Base-by-base conservation (phyloP, 352 stramenopile genomes). In the Phytophthora syringae region DNA sequence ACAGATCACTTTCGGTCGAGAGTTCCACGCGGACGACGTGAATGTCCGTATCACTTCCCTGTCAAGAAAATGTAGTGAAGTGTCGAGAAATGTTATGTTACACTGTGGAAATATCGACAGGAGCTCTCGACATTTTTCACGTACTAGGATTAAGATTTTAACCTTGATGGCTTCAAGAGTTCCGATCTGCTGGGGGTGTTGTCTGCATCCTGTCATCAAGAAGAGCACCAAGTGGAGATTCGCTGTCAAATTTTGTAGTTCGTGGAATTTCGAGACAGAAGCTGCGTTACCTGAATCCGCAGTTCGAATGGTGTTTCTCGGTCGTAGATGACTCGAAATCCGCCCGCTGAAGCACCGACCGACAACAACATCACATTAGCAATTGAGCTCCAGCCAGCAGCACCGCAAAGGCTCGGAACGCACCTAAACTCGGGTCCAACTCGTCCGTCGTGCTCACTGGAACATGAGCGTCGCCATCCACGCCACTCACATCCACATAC, bases 111-210 rank as follows among this genome's bases (percentile, higher is more conserved):
- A n/a, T n/a, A n/a, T n/a, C n/a, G n/a, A n/a, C 20, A 7, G 9
- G 27, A 32, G 18, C 13, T 56, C 13, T 20, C n/a, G n/a, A 30
- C 11, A 6, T 16, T 22, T 13, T 20, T 45, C 16, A 63, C 71
- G 48, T 70, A 96, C 86, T 30, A 95, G 61, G 15, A 98, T 77
- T 40, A 98, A 81, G 18, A 98, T 96, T 68, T 98, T 98, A 27
- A 98, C 86, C 68, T 98, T 97, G 62, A 98, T 97, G 10, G 92
- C 92, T 60, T 98, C 94, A 5, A 98, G 80, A 7, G 94, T 98
- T 20, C 93, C 93, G 6, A 97, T 85, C 76, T 97, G 86, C 53
- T 96, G 87, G 87, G 85, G n/a, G 80, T 90, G 50, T 92, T 93
- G 60, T 95, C 89, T 2, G 74, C 72, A 50, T 95, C 83, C 80